Evolutionary conservation across 2,329 filamentous ascomycete genomes (phyloP), one percentile per base, ranked within the genome.

Genomic region (Juglanconis juglandina): DNA sequence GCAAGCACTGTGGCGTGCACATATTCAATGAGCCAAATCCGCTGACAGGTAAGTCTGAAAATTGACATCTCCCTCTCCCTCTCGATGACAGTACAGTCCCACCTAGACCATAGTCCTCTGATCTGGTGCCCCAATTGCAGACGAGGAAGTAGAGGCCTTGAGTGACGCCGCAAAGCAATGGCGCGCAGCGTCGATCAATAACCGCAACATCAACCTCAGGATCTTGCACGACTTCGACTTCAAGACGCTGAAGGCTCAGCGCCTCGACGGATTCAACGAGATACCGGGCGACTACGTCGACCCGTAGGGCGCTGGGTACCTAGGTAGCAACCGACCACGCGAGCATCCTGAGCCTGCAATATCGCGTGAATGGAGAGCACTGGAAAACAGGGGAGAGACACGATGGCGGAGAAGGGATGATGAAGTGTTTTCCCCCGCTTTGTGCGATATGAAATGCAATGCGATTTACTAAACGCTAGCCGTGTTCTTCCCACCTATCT

Each of bases 1-100:
- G 81, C 72, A 75, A 74, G 65, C 73, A 58, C 10, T 84, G 81
- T 64, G 80, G 79, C 59, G 73, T 81, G 24, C 66, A 69, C n/a
- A 30, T 83, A 46, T 70, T 68, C 49, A 78, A 77, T 61, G 59
- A 68, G 9, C 33, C 56, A 3, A 65, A 63, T 9, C 47, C 68
- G 1, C 30, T 74, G 17, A 70, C 71, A 1, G 72, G 74, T 9
- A 50, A 50, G 61, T 17, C 44, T 24, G 24, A n/a, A 4, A 11
- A 13, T 5, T 24, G n/a, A 14, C 7, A 3, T 32, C 4, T 53
- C 24, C 24, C 24, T 24, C 24, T 24, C 24, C 24, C 24, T 24
- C 24, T 24, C 24, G 24, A 24, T 24, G 24, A 24, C 24, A 24
- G 24, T 24, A 24, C 24, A 24, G 24, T 24, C 24, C 24, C 24